A percentile compares a stretch with the other conserved stretches of the same genome.
These are phyloP conservation scores for Bifiguratus adelaidae DNA, from an alignment of 192 early-diverging fungal genomes.

Conservation along the genomic window DNA sequence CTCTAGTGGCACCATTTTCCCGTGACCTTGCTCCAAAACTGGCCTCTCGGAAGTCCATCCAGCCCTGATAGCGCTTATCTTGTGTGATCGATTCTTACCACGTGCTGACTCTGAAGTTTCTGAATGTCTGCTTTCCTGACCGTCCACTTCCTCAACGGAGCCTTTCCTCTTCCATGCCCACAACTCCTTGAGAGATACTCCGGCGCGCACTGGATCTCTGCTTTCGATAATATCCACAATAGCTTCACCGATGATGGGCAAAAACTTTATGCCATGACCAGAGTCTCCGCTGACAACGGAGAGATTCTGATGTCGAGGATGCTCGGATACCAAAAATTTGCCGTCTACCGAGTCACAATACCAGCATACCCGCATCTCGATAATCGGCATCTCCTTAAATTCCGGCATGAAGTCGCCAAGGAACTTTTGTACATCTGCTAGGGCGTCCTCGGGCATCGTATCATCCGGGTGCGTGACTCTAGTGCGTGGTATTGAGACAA, in stretches of 20 bases:
- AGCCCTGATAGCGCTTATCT: too few species aligned
- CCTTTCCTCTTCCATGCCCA: too few species aligned
- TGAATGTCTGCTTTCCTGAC: too few species aligned
- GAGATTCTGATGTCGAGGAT: constrained; percentile 23
- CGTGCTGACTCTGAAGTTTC: too few species aligned
- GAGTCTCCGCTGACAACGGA: constrained; percentile 45
- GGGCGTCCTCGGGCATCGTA: constrained; percentile 25
- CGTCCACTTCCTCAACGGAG: too few species aligned
- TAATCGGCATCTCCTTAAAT: constrained; percentile 16
- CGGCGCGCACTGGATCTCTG: too few species aligned
- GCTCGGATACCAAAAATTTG: constrained; percentile 29
- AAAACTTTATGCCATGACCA: constrained; percentile 53
- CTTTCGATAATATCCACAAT: constrained; percentile 32
- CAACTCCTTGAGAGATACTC: too few species aligned
- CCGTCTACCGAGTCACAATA: constrained; percentile 44
- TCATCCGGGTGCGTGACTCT: constrained; percentile 6
- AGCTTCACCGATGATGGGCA: constrained; percentile 35
- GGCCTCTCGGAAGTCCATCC: too few species aligned
- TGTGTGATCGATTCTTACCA: too few species aligned
- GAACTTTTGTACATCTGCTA: constrained; percentile 26
- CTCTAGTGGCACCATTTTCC: too few species aligned
- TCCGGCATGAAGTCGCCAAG: constrained; percentile 21
- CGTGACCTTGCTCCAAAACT: too few species aligned
- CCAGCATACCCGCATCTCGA: constrained; percentile 35
- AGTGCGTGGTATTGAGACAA: constrained; percentile 21